Conservation (phyloP, 192 early-diverging fungal genomes). For the Backusella parvicylindrica region DNA sequence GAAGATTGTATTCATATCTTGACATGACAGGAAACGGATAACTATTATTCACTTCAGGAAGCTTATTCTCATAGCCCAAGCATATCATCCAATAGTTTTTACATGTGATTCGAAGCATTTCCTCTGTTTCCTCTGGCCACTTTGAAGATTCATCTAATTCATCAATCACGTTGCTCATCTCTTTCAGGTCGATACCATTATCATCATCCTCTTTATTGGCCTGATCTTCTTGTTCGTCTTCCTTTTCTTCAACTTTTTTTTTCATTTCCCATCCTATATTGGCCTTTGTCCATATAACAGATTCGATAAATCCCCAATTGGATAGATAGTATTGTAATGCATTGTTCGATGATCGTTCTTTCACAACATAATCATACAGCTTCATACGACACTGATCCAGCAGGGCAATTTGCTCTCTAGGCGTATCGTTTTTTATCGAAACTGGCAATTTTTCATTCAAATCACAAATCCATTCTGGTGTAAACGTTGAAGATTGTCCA, state of each 20-base stretch:
- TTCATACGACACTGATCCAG: slow-evolving; percentile 16
- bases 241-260: not conserved
- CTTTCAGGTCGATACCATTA: not conserved
- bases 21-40: slow-evolving; percentile 22
- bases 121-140: slow-evolving; percentile 12
- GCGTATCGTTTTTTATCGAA: not conserved
- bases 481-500: not conserved
- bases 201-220: not conserved
- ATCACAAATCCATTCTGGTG: slow-evolving; percentile 23
- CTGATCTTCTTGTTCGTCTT: not conserved
- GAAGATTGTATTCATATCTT: slow-evolving; percentile 20
- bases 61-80: slow-evolving; percentile 5
- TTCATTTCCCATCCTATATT: slow-evolving; percentile 7
- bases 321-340: slow-evolving; percentile 25
- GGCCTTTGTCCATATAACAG: slow-evolving; percentile 7
- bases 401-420: not conserved
- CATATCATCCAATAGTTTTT: slow-evolving; percentile 31
- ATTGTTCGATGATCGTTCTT: not conserved
- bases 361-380: not conserved
- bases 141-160: not conserved
- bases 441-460: slow-evolving; percentile 11
- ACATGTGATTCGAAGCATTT: slow-evolving; percentile 9
- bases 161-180: not conserved
- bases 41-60: not conserved
- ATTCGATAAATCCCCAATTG: slow-evolving; percentile 36